Conservation (phyloP, 495 filamentous ascomycete genomes). For the Apodospora peruviana region DNA sequence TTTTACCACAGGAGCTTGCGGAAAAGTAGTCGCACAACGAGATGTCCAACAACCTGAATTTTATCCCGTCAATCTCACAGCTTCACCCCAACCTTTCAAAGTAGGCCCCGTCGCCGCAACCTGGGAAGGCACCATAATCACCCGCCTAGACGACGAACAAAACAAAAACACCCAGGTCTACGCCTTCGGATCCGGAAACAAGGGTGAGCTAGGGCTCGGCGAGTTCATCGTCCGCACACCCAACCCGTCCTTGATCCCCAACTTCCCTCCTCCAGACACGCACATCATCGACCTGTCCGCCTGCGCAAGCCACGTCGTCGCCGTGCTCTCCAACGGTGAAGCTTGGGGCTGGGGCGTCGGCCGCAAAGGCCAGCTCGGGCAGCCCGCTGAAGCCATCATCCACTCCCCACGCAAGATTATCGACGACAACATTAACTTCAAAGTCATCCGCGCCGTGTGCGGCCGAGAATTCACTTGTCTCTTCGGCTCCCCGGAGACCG, state of each 20-base stretch:
- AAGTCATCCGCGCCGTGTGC: conserved; percentile 59
- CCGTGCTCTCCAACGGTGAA: conserved; percentile 65
- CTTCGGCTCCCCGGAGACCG: conserved; percentile 44
- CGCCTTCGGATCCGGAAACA: conserved; percentile 56
- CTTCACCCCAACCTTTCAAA: conserved; percentile 8
- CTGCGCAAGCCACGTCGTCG: conserved; percentile 71
- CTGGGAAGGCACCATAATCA: conserved; percentile 67
- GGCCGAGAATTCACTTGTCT: conserved; percentile 79
- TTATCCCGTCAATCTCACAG: conserved; percentile 15
- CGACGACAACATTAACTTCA: conserved; percentile 39
- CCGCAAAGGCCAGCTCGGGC: conserved; percentile 77
- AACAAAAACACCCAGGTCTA: conserved; percentile 41
- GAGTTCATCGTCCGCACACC: conserved; percentile 22
- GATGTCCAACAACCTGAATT: conserved; percentile 5
- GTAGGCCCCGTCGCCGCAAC: conserved; percentile 53
- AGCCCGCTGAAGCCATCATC: conserved; percentile 37
- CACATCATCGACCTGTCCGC: conserved; percentile 55
- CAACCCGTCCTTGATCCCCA: conserved; percentile 31
- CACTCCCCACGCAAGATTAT: conserved; percentile 55
- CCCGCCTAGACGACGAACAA: conserved; percentile 33
- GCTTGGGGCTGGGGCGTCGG: conserved; percentile 86
- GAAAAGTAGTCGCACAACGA: conserved; percentile 16
- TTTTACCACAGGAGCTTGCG: conserved; percentile 51
- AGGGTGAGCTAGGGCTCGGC: conserved; percentile 69
- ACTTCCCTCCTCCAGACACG: conserved; percentile 56